Evolutionary conservation across 2,329 filamentous ascomycete species (phyloP).

Genomic region (Eutypella sp.): DNA sequence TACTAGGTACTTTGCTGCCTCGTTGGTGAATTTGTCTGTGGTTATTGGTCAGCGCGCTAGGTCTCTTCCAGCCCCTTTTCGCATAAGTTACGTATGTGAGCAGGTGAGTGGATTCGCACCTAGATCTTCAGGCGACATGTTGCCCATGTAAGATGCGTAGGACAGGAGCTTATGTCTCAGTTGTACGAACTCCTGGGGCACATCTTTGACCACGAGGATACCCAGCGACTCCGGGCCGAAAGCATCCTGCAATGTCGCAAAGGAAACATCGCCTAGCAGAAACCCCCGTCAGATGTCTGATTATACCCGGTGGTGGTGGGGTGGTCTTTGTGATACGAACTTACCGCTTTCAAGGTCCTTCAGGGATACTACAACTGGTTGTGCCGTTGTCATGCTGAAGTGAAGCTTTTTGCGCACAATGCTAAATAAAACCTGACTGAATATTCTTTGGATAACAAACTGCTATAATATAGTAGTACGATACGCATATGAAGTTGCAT

Average conservation of each 20-base stretch:
- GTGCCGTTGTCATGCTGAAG: constrained; percentile 43
- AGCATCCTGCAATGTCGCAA: constrained; percentile 66
- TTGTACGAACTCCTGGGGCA: constrained; percentile 66
- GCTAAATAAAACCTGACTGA: too few species aligned
- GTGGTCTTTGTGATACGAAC: constrained; percentile 16
- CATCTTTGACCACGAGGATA: constrained; percentile 86
- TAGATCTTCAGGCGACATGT: constrained; percentile 66
- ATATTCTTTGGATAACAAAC: too few species aligned
- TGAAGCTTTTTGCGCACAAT: too few species aligned
- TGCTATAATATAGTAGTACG: too few species aligned
- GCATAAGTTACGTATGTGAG: too few species aligned
- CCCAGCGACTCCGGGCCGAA: constrained; percentile 89
- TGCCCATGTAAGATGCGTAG: constrained; percentile 84
- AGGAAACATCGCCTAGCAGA: constrained; percentile 58
- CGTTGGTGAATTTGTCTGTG: constrained; percentile 52
- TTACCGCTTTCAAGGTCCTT: constrained; percentile 55
- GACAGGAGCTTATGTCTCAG: constrained; percentile 73
- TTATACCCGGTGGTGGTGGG: constrained; percentile 2
- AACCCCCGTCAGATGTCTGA: constrained; percentile 7
- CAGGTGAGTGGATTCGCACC: constrained; percentile 41
- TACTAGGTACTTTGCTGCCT: constrained; percentile 58
- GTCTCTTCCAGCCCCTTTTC: too few species aligned
- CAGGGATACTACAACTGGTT: constrained; percentile 58
- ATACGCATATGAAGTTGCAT: too few species aligned
- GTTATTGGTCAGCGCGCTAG: constrained; percentile 4